Percentiles rank a stretch among this genome's conserved stretches.
phyloP scores from a whole-genome alignment of 495 filamentous ascomycete species.

The Chlorociboria aeruginascens region DNA sequence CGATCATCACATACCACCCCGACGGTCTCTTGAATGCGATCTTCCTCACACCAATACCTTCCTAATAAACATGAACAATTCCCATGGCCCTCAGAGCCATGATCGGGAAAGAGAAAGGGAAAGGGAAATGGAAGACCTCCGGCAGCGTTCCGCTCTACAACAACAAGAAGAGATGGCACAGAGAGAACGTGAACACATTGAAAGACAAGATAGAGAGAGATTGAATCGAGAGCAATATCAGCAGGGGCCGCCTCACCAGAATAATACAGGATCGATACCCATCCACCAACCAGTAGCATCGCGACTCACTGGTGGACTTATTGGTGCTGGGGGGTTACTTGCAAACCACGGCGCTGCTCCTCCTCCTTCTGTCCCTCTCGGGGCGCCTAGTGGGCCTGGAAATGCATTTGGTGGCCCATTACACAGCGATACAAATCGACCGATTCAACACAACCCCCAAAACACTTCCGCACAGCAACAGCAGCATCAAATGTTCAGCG shows the following conservation, averaged over 20 bases:
- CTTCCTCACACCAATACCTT: too few species aligned
- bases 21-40: too few species aligned
- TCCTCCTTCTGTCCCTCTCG: slow-evolving; percentile 46
- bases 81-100: slow-evolving; percentile 27
- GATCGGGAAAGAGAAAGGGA: slow-evolving; percentile 26
- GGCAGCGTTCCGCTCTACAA: slow-evolving; percentile 27
- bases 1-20: too few species aligned
- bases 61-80: slow-evolving; percentile 27
- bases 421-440: slow-evolving; percentile 43
- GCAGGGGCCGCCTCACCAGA: slow-evolving; percentile 53
- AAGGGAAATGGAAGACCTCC: slow-evolving; percentile 27
- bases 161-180: slow-evolving; percentile 45
- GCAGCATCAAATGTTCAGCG: slow-evolving; percentile 48
- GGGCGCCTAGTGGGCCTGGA: slow-evolving; percentile 51
- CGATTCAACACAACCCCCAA: slow-evolving; percentile 52
- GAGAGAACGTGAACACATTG: slow-evolving; percentile 53
- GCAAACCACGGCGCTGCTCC: slow-evolving; percentile 56
- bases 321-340: slow-evolving; percentile 77
- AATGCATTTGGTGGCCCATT: slow-evolving; percentile 57
- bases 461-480: slow-evolving; percentile 37
- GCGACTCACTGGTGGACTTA: slow-evolving; percentile 64
- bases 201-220: slow-evolving; percentile 46
- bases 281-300: slow-evolving; percentile 87
- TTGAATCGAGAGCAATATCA: slow-evolving; percentile 47
- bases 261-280: slow-evolving; percentile 70